Evolutionary conservation across 495 filamentous ascomycete genomes (phyloP).

Genomic region (Penicillium coffeae): DNA sequence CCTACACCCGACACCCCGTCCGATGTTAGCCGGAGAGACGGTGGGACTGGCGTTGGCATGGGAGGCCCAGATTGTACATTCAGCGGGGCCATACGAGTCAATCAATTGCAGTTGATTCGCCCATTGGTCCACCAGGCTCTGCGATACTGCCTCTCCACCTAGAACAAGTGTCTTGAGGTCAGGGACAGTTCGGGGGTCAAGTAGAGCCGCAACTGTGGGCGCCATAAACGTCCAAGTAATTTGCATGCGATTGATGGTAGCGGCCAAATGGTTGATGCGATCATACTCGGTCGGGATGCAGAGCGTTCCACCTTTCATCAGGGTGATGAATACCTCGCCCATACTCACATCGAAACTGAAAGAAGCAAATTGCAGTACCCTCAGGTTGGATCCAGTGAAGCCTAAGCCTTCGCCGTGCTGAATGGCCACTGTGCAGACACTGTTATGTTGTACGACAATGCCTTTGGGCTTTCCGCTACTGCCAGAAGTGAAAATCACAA

Average conservation of each 20-base stretch:
- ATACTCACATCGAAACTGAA: conserved; percentile 12
- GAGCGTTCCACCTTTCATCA: conserved; percentile 1
- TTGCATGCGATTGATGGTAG: not conserved
- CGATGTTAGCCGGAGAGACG: not conserved
- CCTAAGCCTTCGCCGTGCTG: conserved; percentile 39
- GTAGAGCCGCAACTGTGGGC: not conserved
- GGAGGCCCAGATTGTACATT: not conserved
- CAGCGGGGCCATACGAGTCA: conserved; percentile 16
- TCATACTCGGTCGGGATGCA: conserved; percentile 5
- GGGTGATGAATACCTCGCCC: conserved; percentile 2
- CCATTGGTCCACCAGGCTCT: not conserved
- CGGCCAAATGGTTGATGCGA: not conserved
- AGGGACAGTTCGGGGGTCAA: not conserved
- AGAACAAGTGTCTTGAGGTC: conserved; percentile 10
- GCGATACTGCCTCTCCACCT: conserved; percentile 40
- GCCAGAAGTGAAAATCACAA: conserved; percentile 68
- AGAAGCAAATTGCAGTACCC: conserved; percentile 17
- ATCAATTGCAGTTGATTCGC: conserved; percentile 1
- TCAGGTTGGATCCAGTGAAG: conserved; percentile 17
- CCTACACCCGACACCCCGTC: not conserved
- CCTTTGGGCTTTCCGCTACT: conserved; percentile 78
- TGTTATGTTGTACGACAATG: conserved; percentile 65
- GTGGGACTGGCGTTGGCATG: not conserved
- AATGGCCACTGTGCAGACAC: not conserved
- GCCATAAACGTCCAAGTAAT: not conserved